phyloP scores from a whole-genome alignment of 2,329 filamentous ascomycete species.

The Zymoseptoria brevis region DNA sequence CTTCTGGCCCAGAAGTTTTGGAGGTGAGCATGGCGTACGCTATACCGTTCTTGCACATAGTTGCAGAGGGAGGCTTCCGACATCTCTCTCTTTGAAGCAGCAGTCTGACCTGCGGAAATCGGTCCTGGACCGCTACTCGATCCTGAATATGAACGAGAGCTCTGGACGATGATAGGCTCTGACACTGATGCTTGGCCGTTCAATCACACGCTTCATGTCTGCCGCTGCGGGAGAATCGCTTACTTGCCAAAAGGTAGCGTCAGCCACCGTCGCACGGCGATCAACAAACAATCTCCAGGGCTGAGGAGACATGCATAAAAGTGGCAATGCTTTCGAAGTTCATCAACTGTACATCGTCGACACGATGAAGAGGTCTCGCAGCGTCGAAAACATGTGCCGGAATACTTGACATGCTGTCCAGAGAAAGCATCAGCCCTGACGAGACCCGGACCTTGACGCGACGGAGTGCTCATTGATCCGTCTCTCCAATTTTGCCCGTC shows the following conservation, averaged over 20 bases:
- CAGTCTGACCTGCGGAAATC: background rate
- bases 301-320: slow-evolving; percentile 4
- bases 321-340: background rate
- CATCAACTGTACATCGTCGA: background rate
- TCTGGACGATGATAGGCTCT: background rate
- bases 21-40: background rate
- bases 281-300: slow-evolving; percentile 3
- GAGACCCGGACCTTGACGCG: background rate
- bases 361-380: background rate
- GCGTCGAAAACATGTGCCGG: background rate
- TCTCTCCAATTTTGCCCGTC: background rate
- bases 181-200: background rate
- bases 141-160: background rate
- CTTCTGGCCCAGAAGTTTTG: background rate
- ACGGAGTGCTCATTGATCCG: background rate
- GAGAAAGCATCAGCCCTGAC: background rate
- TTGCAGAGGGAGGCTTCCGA: background rate
- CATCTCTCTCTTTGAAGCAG: background rate
- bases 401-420: background rate
- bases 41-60: background rate
- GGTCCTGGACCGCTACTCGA: background rate
- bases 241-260: background rate
- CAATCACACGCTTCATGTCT: background rate
- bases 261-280: slow-evolving; percentile 10
- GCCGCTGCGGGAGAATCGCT: background rate